Evolutionary conservation across 2,329 filamentous ascomycete genomes (phyloP).

Genomic region (Coniochaeta ligniaria): DNA sequence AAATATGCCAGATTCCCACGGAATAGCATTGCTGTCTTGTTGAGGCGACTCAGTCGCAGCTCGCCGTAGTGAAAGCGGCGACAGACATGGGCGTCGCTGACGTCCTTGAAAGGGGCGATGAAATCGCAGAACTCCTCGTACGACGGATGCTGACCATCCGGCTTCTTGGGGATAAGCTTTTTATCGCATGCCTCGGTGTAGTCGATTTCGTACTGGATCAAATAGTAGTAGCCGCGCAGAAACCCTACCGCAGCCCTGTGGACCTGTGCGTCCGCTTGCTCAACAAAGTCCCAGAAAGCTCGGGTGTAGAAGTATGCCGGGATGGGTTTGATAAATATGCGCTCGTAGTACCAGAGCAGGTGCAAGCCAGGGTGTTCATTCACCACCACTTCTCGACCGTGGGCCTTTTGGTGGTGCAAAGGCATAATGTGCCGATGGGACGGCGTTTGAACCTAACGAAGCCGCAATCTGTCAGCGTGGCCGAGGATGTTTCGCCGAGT

Average conservation of each 20-base stretch:
- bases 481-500: not conserved
- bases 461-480: not conserved
- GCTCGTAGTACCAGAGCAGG: conserved; percentile 30
- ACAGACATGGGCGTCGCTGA: conserved; percentile 19
- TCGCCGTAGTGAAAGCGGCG: conserved; percentile 28
- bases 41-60: conserved; percentile 27
- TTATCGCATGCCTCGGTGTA: conserved; percentile 21
- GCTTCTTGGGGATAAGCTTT: conserved; percentile 18
- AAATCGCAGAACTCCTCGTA: conserved; percentile 24
- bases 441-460: conserved; percentile 13
- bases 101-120: conserved; percentile 14
- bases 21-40: conserved; percentile 16
- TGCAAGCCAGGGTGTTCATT: conserved; percentile 32
- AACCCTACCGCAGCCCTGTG: conserved; percentile 23
- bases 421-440: conserved; percentile 20
- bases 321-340: conserved; percentile 34
- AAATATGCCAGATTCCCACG: conserved; percentile 15
- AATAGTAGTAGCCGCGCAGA: conserved; percentile 24
- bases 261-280: conserved; percentile 11
- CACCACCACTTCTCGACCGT: conserved; percentile 27
- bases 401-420: conserved; percentile 29
- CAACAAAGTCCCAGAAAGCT: conserved; percentile 24
- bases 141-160: conserved; percentile 9
- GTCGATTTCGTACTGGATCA: conserved; percentile 27
- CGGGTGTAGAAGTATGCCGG: conserved; percentile 26